phyloP scores from a whole-genome alignment of 495 filamentous ascomycete genomes.

The Penicillium macrosclerotiorum region DNA sequence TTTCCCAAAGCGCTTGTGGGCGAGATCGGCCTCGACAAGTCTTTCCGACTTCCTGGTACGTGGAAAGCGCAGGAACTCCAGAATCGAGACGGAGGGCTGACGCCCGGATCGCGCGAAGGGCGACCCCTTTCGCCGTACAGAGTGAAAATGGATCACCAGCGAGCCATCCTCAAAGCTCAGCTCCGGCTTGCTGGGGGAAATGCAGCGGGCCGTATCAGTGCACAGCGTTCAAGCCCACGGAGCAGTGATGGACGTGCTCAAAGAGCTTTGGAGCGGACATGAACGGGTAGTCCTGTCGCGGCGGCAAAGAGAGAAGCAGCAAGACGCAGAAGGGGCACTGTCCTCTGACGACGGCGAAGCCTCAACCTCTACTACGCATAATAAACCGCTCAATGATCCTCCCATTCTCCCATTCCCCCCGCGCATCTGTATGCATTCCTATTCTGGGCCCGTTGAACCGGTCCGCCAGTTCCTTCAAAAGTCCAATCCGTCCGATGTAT shows the following conservation, averaged over 20 bases:
- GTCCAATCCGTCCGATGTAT: slow-evolving; percentile 73
- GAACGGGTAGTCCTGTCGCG: slow-evolving; percentile 68
- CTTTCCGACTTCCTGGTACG: slow-evolving; percentile 73
- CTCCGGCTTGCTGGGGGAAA: slow-evolving; percentile 79
- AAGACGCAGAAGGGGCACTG: slow-evolving; percentile 34
- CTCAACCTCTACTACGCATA: slow-evolving; percentile 16
- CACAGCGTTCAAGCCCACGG: slow-evolving; percentile 94
- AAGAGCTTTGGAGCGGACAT: slow-evolving; percentile 77
- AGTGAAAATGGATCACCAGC: slow-evolving; percentile 78
- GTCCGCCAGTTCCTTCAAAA: slow-evolving; percentile 76
- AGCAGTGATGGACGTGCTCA: slow-evolving; percentile 69
- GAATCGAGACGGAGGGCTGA: slow-evolving; percentile 53
- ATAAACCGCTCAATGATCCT: slow-evolving; percentile 24
- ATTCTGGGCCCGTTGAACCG: slow-evolving; percentile 74
- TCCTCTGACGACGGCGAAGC: slow-evolving; percentile 32
- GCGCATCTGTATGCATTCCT: slow-evolving; percentile 91
- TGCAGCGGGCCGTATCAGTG: slow-evolving; percentile 77
- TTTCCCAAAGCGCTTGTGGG: slow-evolving; percentile 76
- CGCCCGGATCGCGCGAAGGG: slow-evolving; percentile 82
- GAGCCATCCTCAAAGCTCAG: slow-evolving; percentile 71
- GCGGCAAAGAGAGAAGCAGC: slow-evolving; percentile 51
- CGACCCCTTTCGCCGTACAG: slow-evolving; percentile 68
- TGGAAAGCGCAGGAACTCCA: slow-evolving; percentile 55
- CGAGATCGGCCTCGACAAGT: slow-evolving; percentile 84
- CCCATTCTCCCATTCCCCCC: slow-evolving; percentile 73